These are phyloP conservation scores for Xylariaceae sp. DNA, from an alignment of 2,329 filamentous ascomycete species.

Conservation along the genomic window DNA sequence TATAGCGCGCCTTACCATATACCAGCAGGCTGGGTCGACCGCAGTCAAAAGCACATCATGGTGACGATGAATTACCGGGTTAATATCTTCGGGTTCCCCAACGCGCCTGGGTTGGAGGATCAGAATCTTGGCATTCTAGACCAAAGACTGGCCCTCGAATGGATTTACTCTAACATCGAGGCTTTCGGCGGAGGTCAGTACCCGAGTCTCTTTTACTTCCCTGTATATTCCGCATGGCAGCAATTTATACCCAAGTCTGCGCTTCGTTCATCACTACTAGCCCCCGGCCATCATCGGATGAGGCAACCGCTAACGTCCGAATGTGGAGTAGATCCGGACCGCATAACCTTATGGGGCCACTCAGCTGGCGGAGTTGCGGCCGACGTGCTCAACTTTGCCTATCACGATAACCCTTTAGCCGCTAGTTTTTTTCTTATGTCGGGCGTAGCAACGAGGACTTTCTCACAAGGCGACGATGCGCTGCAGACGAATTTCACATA, in stretches of 20 bases:
- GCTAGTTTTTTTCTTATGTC: constrained; percentile 32
- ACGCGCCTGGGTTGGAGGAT: constrained; percentile 32
- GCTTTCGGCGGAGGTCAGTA: constrained; percentile 37
- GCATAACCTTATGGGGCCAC: constrained; percentile 32
- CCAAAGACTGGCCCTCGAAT: constrained; percentile 41
- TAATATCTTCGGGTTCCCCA: constrained; percentile 43
- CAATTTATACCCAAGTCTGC: too few relatives aligned
- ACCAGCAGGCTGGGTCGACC: constrained; percentile 31
- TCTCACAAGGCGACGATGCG: constrained; percentile 29
- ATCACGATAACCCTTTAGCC: constrained; percentile 25
- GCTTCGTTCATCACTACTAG: too few relatives aligned
- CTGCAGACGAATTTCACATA: constrained; percentile 42
- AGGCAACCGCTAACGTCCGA: background rate
- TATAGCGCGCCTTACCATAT: constrained; percentile 26
- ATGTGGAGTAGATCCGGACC: constrained; percentile 8
- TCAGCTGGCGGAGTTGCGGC: constrained; percentile 31
- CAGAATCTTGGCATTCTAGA: constrained; percentile 39
- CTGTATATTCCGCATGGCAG: too few relatives aligned
- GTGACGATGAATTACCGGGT: constrained; percentile 42
- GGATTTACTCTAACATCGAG: constrained; percentile 41
- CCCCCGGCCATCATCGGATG: background rate
- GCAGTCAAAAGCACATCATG: constrained; percentile 36
- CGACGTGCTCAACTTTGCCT: constrained; percentile 31
- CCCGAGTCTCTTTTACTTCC: background rate
- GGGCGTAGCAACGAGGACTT: constrained; percentile 27